Conservation (phyloP, 768 basidiomycete species). For the Calvatia gigantea region DNA sequence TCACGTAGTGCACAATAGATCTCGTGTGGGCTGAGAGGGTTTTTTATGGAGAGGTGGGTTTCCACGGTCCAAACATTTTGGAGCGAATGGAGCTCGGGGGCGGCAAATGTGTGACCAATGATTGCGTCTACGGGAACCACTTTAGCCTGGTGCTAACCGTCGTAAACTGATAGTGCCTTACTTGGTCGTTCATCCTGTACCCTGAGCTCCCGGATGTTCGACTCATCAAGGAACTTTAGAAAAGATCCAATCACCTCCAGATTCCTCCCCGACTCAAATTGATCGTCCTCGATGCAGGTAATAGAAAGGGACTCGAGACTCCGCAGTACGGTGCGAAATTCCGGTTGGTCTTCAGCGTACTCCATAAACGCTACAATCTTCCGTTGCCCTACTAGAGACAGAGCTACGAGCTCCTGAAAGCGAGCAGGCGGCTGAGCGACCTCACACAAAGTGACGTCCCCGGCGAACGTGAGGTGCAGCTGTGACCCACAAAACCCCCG, state of each 20-base stretch:
- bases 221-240: conserved; percentile 5
- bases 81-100: not conserved
- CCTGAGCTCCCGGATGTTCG: conserved; percentile 7
- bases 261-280: conserved; percentile 5
- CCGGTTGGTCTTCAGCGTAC: not conserved
- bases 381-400: conserved; percentile 4
- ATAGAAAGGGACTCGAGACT: not conserved
- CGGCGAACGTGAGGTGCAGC: not conserved
- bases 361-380: conserved; percentile 5
- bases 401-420: not conserved
- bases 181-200: conserved; percentile 9
- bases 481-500: not conserved
- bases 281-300: not conserved
- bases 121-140: not conserved
- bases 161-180: not conserved
- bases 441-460: not conserved
- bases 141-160: not conserved
- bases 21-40: not conserved
- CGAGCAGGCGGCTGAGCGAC: not conserved
- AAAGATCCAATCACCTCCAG: conserved; percentile 1
- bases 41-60: not conserved
- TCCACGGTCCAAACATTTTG: not conserved
- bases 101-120: not conserved
- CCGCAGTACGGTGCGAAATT: not conserved
- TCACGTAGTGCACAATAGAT: not conserved